Percentiles rank a stretch among this genome's conserved stretches.
Conservation (phyloP, 192 early-diverging fungal genomes). For the Coemansia sp. region DNA sequence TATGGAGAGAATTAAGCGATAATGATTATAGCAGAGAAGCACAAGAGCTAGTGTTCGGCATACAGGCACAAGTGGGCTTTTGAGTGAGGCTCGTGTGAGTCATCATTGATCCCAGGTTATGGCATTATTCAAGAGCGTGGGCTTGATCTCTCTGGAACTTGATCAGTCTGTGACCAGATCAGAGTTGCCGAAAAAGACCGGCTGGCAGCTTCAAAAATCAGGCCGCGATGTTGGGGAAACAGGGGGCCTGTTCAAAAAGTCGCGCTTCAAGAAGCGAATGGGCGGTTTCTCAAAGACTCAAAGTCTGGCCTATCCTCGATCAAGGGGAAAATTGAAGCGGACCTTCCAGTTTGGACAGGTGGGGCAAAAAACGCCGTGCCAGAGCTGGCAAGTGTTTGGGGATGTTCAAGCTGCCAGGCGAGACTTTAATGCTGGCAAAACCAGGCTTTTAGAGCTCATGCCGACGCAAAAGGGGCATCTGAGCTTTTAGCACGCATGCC, state of each 20-base stretch:
- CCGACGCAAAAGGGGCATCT: no score
- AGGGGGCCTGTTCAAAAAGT: background rate
- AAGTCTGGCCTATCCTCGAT: background rate
- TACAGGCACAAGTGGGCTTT: background rate
- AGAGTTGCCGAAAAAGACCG: background rate
- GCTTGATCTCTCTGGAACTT: background rate
- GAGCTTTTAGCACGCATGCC: no score
- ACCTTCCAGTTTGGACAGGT: background rate
- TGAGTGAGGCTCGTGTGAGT: background rate
- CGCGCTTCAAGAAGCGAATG: no score
- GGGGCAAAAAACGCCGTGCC: background rate
- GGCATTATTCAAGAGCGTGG: background rate
- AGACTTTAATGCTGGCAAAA: background rate
- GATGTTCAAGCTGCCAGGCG: background rate
- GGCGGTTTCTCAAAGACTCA: background rate
- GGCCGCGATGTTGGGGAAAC: background rate
- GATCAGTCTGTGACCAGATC: background rate
- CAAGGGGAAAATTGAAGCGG: background rate
- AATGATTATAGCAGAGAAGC: background rate
- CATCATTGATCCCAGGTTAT: background rate
- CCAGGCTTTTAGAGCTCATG: background rate
- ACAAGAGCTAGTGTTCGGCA: background rate
- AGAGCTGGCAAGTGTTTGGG: background rate
- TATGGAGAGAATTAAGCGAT: background rate
- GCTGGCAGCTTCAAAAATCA: background rate